These are phyloP conservation scores for Vigna mungo DNA, from an alignment of 306 rosid species.

Conservation along the genomic window DNA sequence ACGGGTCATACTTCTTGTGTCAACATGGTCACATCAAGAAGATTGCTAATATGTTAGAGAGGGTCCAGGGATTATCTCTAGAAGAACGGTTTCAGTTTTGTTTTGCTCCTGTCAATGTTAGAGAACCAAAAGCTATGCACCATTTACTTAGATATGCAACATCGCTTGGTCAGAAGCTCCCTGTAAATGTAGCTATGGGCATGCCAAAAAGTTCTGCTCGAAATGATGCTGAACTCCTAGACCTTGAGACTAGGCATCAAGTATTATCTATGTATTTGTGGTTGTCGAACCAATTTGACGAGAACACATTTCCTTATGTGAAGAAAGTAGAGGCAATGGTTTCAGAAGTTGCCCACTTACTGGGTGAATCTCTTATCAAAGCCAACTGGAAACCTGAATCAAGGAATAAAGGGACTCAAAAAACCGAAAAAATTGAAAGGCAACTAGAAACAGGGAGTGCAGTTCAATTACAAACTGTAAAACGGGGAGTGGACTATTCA, in stretches of 20 bases:
- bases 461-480: slow-evolving; percentile 49
- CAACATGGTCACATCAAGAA: slow-evolving; percentile 81
- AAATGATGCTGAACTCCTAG: slow-evolving; percentile 81
- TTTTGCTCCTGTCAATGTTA: slow-evolving; percentile 90
- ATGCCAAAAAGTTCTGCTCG: slow-evolving; percentile 78
- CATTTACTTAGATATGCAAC: slow-evolving; percentile 85
- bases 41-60: slow-evolving; percentile 92
- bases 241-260: slow-evolving; percentile 92
- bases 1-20: slow-evolving; percentile 82
- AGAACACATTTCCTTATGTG: slow-evolving; percentile 74
- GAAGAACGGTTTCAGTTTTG: slow-evolving; percentile 87
- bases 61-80: slow-evolving; percentile 69
- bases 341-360: slow-evolving; percentile 62
- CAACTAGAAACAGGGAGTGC: slow-evolving; percentile 33
- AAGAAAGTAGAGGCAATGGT: slow-evolving; percentile 88
- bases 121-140: slow-evolving; percentile 90
- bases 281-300: slow-evolving; percentile 80
- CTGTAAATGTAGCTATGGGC: slow-evolving; percentile 86
- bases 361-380: slow-evolving; percentile 69
- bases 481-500: slow-evolving; percentile 51
- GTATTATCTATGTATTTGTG: slow-evolving; percentile 87
- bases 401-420: slow-evolving; percentile 59
- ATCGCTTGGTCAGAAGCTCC: slow-evolving; percentile 67
- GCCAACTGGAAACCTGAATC: slow-evolving; percentile 91
- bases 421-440: slow-evolving; percentile 50